These are phyloP conservation scores for Tylopilus sp. DNA, from an alignment of 1,284 basidiomycete species.

Conservation along the genomic window DNA sequence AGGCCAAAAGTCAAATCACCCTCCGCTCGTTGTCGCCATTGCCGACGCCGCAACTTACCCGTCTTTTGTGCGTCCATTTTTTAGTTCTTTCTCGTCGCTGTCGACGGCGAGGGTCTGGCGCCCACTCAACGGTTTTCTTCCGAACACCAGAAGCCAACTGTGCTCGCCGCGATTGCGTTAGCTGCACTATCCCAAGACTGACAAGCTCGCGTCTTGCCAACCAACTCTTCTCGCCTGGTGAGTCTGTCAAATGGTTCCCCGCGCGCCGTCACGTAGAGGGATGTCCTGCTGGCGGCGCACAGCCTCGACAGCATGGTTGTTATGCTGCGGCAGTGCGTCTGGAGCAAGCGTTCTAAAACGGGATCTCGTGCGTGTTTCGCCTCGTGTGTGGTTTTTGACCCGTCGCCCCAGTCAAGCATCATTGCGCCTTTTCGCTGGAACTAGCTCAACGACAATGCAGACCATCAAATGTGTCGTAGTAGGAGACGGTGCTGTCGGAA, in stretches of 20 bases:
- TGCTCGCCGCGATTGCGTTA: slow-evolving; percentile 29
- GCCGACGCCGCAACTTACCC: slow-evolving; percentile 19
- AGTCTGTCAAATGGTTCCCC: slow-evolving; percentile 10
- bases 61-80: slow-evolving; percentile 20
- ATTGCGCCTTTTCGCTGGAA: slow-evolving; percentile 12
- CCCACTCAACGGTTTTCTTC: slow-evolving; percentile 23
- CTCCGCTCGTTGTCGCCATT: slow-evolving; percentile 30
- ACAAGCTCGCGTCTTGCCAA: slow-evolving; percentile 22
- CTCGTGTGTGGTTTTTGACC: slow-evolving; percentile 16
- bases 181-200: slow-evolving; percentile 18
- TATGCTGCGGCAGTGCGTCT: slow-evolving; percentile 27
- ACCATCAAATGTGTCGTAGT: slow-evolving; percentile 99
- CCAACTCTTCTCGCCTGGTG: slow-evolving; percentile 17
- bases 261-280: slow-evolving; percentile 8
- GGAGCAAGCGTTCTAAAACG: slow-evolving; percentile 15
- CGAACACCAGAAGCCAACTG: slow-evolving; percentile 23
- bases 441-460: slow-evolving; percentile 59
- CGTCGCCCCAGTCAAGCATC: slow-evolving; percentile 7
- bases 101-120: neutral
- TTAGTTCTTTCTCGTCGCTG: neutral
- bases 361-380: slow-evolving; percentile 20
- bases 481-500: slow-evolving; percentile 99
- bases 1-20: slow-evolving; percentile 24
- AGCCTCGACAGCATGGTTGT: slow-evolving; percentile 30
- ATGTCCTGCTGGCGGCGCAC: slow-evolving; percentile 19